Base-by-base conservation (phyloP, 345 rosid species). In the Rhodamnia argentea region DNA sequence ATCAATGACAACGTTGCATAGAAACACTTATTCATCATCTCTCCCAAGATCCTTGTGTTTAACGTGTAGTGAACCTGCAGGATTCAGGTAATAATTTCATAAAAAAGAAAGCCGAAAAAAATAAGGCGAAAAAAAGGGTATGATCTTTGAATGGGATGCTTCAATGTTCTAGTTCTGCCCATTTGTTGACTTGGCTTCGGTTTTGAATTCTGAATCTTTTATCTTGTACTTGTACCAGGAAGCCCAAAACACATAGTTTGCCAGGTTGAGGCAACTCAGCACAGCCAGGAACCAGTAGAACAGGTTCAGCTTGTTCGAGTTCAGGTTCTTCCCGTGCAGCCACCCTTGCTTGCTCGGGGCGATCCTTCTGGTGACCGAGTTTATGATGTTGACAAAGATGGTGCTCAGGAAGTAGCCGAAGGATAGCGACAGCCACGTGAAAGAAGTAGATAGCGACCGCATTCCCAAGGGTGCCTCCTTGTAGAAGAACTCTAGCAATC, bases 211-310 rank as follows among this genome's bases (percentile, higher is more conserved):
- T 24, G 57, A 6, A n/a, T 85, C 64, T 3, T 14, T 24, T 2
- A 92, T 91, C 83, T 92, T 91, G 84, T 87, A 89, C 47, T 92
- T 90, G 84, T 92, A 89, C 96, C 94, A 91, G 70, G 90, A 90
- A 29, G 95, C 89, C 89, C 94, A 93, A 64, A 94, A 85, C 52
- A 92, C 85, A 89, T 91, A 94, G 57, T 89, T 89, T 59, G 89
- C 88, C 58, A 94, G 93, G 89, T 90, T 95, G 89, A 93, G 53
- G 59, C 93, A 82, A 83, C 98, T 91, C 53, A 94, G 86, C 52
- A 84, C 86, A 58, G 98, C 95, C 85, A 95, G 88, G 83, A 93
- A 87, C 94, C 96, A 95, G 85, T 94, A 95, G 89, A 95, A 95
- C 53, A 90, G 91, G 90, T 95, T 93, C 44, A 93, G 87, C 83